phyloP scores from a whole-genome alignment of 2,329 filamentous ascomycete species.

The Calonectria leucothoes region DNA sequence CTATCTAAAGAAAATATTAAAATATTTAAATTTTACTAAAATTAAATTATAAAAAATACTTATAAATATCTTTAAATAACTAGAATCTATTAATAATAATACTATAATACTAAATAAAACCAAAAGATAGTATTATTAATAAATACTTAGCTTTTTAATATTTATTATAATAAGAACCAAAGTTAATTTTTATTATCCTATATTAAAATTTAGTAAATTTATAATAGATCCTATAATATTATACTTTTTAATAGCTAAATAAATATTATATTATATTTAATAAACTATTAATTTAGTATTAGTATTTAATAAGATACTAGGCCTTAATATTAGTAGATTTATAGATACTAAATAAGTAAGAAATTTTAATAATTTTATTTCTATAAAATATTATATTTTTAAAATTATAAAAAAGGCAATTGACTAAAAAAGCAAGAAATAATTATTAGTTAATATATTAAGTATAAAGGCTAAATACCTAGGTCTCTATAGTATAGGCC shows the following conservation, averaged over 20 bases:
- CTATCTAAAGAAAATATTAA: neutral
- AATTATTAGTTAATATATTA: neutral
- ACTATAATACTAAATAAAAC: neutral
- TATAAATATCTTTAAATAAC: neutral
- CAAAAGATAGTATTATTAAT: neutral
- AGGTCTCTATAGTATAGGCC: neutral
- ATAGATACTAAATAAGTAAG: neutral
- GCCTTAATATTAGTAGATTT: neutral
- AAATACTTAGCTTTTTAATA: neutral
- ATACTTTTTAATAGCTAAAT: neutral
- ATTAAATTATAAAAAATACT: neutral
- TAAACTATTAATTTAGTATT: neutral
- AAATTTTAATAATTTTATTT: neutral
- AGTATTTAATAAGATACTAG: neutral
- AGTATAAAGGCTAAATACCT: neutral
- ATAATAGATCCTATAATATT: neutral
- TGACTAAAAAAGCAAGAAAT: neutral
- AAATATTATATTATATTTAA: neutral
- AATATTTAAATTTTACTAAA: neutral
- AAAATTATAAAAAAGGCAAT: neutral
- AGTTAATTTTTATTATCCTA: neutral
- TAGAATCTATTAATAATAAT: neutral
- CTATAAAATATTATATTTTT: neutral
- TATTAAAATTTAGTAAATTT: neutral
- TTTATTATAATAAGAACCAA: neutral